Evolutionary conservation across 345 rosid species (phyloP).

Genomic region (Raphanus raphanistrum): DNA sequence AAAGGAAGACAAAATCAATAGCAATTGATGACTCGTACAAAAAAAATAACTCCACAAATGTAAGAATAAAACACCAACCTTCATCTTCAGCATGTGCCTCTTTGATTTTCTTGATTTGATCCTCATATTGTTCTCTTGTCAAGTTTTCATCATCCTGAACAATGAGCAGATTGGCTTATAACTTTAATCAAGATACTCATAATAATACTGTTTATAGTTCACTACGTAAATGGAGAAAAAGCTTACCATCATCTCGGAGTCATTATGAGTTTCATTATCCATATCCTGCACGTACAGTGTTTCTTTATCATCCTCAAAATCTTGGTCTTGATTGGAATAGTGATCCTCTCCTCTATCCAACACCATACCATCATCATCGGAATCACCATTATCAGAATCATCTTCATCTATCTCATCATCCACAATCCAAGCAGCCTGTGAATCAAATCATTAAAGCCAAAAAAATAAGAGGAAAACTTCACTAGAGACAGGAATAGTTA

Average conservation of each 20-base stretch:
- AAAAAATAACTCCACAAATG: neutral
- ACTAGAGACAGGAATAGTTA: neutral
- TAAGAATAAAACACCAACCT: conserved; percentile 47
- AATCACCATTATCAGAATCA: conserved; percentile 48
- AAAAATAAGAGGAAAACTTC: neutral
- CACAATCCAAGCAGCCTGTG: conserved; percentile 96
- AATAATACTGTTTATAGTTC: neutral
- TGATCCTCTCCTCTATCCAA: conserved; percentile 61
- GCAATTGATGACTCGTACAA: neutral
- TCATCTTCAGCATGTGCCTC: conserved; percentile 92
- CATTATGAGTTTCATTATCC: conserved; percentile 81
- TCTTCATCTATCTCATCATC: conserved; percentile 73
- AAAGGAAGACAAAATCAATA: neutral
- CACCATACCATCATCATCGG: conserved; percentile 71
- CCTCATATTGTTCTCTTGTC: conserved; percentile 82
- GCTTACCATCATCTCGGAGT: conserved; percentile 78
- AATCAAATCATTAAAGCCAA: conserved; percentile 1
- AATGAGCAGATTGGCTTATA: conserved; percentile 13
- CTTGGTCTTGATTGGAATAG: conserved; percentile 45
- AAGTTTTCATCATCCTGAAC: conserved; percentile 80
- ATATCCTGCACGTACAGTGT: conserved; percentile 59
- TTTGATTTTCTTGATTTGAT: conserved; percentile 74
- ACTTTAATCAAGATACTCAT: conserved; percentile 10
- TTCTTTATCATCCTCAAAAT: conserved; percentile 62
- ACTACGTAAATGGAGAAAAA: conserved; percentile 7